Evolutionary conservation across 257 asterid species (phyloP).

Genomic region (Przewalskia tangutica): DNA sequence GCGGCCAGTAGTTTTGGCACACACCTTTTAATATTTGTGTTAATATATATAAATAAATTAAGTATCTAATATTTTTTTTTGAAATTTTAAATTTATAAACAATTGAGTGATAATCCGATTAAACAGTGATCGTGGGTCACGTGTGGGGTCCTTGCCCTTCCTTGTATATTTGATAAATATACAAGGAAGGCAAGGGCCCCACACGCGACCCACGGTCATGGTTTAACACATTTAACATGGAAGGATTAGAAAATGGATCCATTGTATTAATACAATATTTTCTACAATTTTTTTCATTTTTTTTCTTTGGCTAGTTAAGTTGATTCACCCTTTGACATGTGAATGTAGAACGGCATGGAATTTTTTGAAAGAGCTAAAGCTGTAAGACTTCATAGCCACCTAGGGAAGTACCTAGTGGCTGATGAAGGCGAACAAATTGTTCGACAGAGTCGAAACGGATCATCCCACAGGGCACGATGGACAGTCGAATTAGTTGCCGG

Average conservation of each 20-base stretch:
- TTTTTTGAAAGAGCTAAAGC: constrained; percentile 21
- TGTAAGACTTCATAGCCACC: constrained; percentile 27
- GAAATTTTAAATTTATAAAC: too few relatives aligned
- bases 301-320: not conserved
- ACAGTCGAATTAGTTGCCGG: constrained; percentile 50
- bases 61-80: too few relatives aligned
- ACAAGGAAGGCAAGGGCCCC: too few relatives aligned
- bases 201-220: too few relatives aligned
- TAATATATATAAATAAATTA: too few relatives aligned
- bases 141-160: too few relatives aligned
- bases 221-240: not conserved
- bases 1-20: too few relatives aligned
- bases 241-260: not conserved
- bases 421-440: constrained; percentile 32
- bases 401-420: constrained; percentile 24
- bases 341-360: constrained; percentile 16
- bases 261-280: not conserved
- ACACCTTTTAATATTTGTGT: too few relatives aligned
- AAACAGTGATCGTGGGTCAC: too few relatives aligned
- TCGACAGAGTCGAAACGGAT: constrained; percentile 26
- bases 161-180: too few relatives aligned
- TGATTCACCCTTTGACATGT: not conserved
- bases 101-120: too few relatives aligned
- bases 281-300: not conserved
- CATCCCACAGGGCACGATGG: constrained; percentile 38